Evolutionary conservation across 176 grass and related monocot genomes (phyloP), one percentile per base, ranked within the genome.

Genomic region (Zea luxurians): DNA sequence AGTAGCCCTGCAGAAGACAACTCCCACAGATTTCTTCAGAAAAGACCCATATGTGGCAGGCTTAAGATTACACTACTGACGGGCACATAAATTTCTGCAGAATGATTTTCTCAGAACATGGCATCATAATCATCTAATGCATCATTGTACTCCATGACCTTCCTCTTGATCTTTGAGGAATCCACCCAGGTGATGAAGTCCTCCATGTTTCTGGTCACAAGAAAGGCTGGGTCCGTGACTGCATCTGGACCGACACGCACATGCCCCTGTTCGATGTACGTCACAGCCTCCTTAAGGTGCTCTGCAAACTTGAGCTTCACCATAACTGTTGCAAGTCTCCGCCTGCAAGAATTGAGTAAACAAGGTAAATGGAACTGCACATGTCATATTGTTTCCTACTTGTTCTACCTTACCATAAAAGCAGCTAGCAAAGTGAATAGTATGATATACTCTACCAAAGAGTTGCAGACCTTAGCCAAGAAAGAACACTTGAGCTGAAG

Each of bases 151-250:
- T 78, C 74, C 75, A 89, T 52, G 71, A 92, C 78, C 36, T 89
- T 92, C 66, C 71, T 81, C 80, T 90, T 98, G 61, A 98, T 98
- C 85, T 92, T 94, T 20, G 87, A 98, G 52, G 85, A 94, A 75
- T 98, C 91, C 27, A 94, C 89, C 89, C 91, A 98, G 20, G 91
- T 92, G 46, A 98, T 83, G 55, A 98, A 98, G 71, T 98, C 96
- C 75, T 98, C 89, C 96, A 94, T 90, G 90, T 98, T 98, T 83
- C 86, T 92, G 1, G 92, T 98, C 49, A 95, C 96, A 44, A 94
- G 89, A 69, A 89, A 98, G 18, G 96, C 88, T 36, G 96, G 89
- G 78, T 98, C 87, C 0, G 89, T 89, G 42, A 98, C 78, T 0
- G 83, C 88, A 20, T 98, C 89, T 59, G 96, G 88, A 17, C 88